Evolutionary conservation across 768 basidiomycete species (phyloP).

Genomic region (Termitomyces sp.): DNA sequence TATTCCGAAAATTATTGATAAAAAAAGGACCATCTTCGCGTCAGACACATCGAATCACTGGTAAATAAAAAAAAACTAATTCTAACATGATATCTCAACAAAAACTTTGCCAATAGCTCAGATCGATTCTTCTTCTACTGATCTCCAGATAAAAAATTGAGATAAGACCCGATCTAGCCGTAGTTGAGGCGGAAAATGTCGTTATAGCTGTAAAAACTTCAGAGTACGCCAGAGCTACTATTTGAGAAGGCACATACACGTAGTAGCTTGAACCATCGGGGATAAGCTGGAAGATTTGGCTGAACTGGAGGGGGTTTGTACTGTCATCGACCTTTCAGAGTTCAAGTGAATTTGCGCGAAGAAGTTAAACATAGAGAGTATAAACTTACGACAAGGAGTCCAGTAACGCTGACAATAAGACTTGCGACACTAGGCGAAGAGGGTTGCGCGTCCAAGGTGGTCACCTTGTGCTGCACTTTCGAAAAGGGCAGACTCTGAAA

Average conservation of each 20-base stretch:
- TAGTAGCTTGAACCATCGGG: conserved; percentile 72
- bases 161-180: conserved; percentile 28
- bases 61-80: conserved; percentile 6
- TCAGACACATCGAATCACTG: conserved; percentile 3
- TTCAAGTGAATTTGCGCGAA: conserved; percentile 3
- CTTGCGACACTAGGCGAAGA: conserved; percentile 52
- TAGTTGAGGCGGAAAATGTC: conserved; percentile 92
- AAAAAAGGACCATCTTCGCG: background rate
- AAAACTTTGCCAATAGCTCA: background rate
- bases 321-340: conserved; percentile 70
- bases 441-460: conserved; percentile 86
- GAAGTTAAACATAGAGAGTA: background rate
- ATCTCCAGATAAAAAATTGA: background rate
- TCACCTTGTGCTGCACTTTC: conserved; percentile 74
- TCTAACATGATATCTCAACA: conserved; percentile 1
- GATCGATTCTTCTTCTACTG: conserved; percentile 1
- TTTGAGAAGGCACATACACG: conserved; percentile 52
- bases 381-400: conserved; percentile 59
- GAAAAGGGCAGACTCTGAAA: conserved; percentile 70
- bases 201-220: conserved; percentile 49
- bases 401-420: conserved; percentile 84
- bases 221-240: background rate
- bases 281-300: conserved; percentile 89
- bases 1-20: background rate
- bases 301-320: conserved; percentile 78